Conservation (phyloP, 2,329 filamentous ascomycete species). For the Rhinocladiella similis region DNA sequence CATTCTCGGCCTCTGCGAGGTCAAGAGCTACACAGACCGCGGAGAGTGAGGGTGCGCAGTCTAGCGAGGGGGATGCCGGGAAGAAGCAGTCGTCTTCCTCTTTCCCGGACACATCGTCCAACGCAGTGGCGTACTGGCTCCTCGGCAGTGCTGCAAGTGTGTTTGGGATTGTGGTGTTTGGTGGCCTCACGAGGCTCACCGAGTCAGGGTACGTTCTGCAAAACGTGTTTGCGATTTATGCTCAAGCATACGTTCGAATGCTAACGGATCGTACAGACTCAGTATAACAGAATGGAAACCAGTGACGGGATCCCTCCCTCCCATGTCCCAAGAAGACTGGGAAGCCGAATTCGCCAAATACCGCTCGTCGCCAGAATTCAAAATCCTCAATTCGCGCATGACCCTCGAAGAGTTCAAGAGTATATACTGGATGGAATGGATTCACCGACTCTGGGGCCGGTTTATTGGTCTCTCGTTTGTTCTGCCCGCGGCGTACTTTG, state of each 20-base stretch:
- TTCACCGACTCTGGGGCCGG: conserved; percentile 90
- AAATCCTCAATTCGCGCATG: conserved; percentile 91
- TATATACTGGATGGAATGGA: conserved; percentile 99
- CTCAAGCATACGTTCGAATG: background rate
- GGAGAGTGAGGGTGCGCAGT: background rate
- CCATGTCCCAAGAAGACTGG: conserved; percentile 78
- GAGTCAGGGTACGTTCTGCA: conserved; percentile 73
- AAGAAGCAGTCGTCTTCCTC: conserved; percentile 20
- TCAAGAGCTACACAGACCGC: conserved; percentile 8
- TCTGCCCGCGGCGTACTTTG: conserved; percentile 83
- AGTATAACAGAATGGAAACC: conserved; percentile 99
- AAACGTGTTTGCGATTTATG: background rate
- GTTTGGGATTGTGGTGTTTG: conserved; percentile 95
- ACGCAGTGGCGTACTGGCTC: conserved; percentile 86
- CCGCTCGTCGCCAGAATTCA: conserved; percentile 87
- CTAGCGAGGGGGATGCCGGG: background rate
- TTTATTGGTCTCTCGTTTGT: conserved; percentile 89
- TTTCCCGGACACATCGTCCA: conserved; percentile 66
- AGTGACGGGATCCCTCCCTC: conserved; percentile 87
- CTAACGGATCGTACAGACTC: conserved; percentile 56
- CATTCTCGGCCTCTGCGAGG: conserved; percentile 14
- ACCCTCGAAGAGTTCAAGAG: conserved; percentile 91
- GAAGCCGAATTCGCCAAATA: conserved; percentile 92
- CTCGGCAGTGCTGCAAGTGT: conserved; percentile 88
- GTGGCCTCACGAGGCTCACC: conserved; percentile 87